Base-by-base conservation (phyloP, 371 early-diverging fungal species). In the Saksenaea vasiformis region DNA sequence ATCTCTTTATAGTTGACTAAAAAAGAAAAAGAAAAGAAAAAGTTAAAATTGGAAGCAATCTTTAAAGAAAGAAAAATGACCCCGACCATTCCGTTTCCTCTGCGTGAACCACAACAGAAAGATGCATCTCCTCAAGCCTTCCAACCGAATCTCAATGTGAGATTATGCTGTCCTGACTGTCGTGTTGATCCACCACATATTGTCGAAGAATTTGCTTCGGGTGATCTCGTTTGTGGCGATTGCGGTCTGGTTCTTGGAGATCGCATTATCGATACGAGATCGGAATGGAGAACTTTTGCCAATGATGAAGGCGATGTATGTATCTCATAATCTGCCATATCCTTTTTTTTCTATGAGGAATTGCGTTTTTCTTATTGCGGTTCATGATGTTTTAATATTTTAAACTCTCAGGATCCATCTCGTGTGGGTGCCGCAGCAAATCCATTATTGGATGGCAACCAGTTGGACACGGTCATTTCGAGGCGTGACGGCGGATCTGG, bases 261-360 rank as follows among this genome's bases (percentile, higher is more conserved):
- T 78, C 87, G 98, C 56, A 95, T 99, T 63, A 97, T 99, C 59
- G 99, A 99, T 78, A 98, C 99, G 11, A 86, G 98, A 22, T 94
- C 96, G 7, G 99, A 99, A 78, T 99, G 99, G 99, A 91, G 99
- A 68, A 98, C 97, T 0, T 99, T 99, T 82, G 89, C 93, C 51
- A 94, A 96, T 78, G 96, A 95, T 67, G 94, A 91, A 67, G 94
- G 93, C 54, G 96, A 95, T 73, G 82, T 82, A 82, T 70, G 79
- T 75, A 43, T 55, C 56, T 27, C 19, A 22, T 24, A 55, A 15
- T 64, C 31, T 28, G 27, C 37, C 41, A 54, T 44, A 14, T 60
- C 34, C 31, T 26, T 59, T 57, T 59, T 57, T 47, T 14, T 22
- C 26, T 28, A 31, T 11, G 38, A 8, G 14, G 35, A 35, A 31